Percentiles rank a stretch among this genome's conserved stretches.
Conservation (phyloP, 2,329 filamentous ascomycete species). For the Aspergillus glaucus region DNA sequence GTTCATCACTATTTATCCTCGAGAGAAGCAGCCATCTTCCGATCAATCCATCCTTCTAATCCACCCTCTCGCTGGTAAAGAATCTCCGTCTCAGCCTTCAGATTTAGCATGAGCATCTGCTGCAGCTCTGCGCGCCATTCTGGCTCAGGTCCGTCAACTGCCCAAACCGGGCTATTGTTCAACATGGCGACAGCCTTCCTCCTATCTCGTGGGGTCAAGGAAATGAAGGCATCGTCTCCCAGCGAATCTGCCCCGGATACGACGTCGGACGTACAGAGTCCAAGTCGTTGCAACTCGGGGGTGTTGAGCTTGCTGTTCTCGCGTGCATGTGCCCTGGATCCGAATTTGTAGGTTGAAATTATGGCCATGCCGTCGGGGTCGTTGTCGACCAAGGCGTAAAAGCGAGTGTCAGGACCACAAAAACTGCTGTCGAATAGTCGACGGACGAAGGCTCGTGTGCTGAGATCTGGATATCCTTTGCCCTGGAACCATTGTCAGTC, state of each 20-base stretch:
- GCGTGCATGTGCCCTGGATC: slow-evolving; percentile 50
- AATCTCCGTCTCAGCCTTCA: slow-evolving; percentile 58
- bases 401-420: slow-evolving; percentile 24
- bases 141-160: slow-evolving; percentile 38
- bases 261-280: slow-evolving; percentile 43
- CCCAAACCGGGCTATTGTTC: slow-evolving; percentile 35
- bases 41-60: slow-evolving; percentile 40
- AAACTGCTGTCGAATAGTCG: slow-evolving; percentile 32
- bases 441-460: slow-evolving; percentile 50
- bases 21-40: slow-evolving; percentile 18
- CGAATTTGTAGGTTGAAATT: slow-evolving; percentile 57
- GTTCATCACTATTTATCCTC: neutral
- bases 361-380: slow-evolving; percentile 60
- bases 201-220: slow-evolving; percentile 49
- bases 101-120: slow-evolving; percentile 55
- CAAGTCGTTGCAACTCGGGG: slow-evolving; percentile 51
- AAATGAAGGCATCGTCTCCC: slow-evolving; percentile 32
- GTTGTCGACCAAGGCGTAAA: slow-evolving; percentile 53
- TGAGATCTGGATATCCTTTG: slow-evolving; percentile 60
- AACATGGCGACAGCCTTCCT: slow-evolving; percentile 52
- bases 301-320: slow-evolving; percentile 45
- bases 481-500: slow-evolving; percentile 35
- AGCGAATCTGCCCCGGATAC: slow-evolving; percentile 19
- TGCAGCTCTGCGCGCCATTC: slow-evolving; percentile 51
- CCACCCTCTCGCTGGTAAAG: slow-evolving; percentile 40